phyloP scores from a whole-genome alignment of 2,329 filamentous ascomycete genomes.

The Rutstroemia sp. region DNA sequence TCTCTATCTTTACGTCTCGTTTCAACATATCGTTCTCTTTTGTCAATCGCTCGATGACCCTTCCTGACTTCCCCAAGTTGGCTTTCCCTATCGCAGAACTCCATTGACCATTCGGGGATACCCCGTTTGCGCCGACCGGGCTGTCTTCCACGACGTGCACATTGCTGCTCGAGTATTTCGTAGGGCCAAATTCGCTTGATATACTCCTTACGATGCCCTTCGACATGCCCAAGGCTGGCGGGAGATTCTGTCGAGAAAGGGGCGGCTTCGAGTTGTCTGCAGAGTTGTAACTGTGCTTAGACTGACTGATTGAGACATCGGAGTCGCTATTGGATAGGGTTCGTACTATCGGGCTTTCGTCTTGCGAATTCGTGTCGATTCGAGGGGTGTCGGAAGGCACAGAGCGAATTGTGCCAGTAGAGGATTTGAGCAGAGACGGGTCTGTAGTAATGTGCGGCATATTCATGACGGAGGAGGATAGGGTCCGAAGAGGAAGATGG shows the following conservation, averaged over 20 bases:
- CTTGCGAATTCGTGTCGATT: slow-evolving; percentile 11
- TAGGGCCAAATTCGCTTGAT: slow-evolving; percentile 27
- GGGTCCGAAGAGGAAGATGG: slow-evolving; percentile 6
- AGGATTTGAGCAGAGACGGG: slow-evolving; percentile 12
- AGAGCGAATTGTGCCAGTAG: slow-evolving; percentile 23
- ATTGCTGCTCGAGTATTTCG: slow-evolving; percentile 17
- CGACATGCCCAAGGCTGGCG: slow-evolving; percentile 7
- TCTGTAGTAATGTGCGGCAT: slow-evolving; percentile 11
- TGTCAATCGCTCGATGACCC: slow-evolving; percentile 75
- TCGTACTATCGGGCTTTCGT: slow-evolving; percentile 5
- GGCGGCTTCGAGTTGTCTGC: slow-evolving; percentile 15
- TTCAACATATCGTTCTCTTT: slow-evolving; percentile 73
- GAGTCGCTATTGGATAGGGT: slow-evolving; percentile 15
- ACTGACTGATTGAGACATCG: slow-evolving; percentile 16
- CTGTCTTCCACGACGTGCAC: slow-evolving; percentile 16
- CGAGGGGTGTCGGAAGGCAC: slow-evolving; percentile 20
- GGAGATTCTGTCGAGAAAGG: slow-evolving; percentile 19
- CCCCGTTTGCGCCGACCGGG: slow-evolving; percentile 3
- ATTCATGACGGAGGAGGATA: slow-evolving; percentile 24
- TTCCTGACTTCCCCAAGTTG: slow-evolving; percentile 64
- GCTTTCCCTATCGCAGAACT: slow-evolving; percentile 64
- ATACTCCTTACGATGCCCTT: slow-evolving; percentile 22
- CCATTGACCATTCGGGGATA: slow-evolving; percentile 33
- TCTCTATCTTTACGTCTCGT: slow-evolving; percentile 62
- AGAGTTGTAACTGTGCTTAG: slow-evolving; percentile 13